phyloP scores from a whole-genome alignment of 2,329 filamentous ascomycete species.

The Allantophomopsis cytisporea region DNA sequence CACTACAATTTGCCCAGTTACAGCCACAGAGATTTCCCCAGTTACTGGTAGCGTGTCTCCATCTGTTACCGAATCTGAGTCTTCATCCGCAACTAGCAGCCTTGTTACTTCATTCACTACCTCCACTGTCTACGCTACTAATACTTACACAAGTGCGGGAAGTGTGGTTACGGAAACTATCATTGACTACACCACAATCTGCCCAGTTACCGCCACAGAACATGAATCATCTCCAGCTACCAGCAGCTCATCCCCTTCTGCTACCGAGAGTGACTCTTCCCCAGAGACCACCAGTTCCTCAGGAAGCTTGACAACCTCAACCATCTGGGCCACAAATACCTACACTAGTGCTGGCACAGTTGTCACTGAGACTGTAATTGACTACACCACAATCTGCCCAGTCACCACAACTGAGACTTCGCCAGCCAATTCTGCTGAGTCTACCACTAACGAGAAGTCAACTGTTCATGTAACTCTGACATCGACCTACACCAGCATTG shows the following conservation, averaged over 20 bases:
- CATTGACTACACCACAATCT: neutral
- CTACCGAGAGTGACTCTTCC: neutral
- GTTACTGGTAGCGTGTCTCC: neutral
- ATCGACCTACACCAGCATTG: constrained; percentile 2
- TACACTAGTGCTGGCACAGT: constrained; percentile 9
- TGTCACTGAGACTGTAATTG: constrained; percentile 14
- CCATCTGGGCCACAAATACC: constrained; percentile 2
- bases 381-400: constrained; percentile 20
- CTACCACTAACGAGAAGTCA: neutral
- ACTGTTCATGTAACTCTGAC: constrained; percentile 4
- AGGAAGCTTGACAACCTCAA: neutral
- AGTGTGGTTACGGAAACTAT: neutral
- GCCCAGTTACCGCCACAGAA: neutral
- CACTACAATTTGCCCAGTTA: constrained; percentile 20
- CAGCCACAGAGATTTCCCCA: constrained; percentile 1
- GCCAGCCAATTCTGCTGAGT: neutral
- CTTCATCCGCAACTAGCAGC: neutral
- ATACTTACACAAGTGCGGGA: neutral
- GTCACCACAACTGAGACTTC: constrained; percentile 4
- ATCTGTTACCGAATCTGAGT: neutral
- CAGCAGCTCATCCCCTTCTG: neutral
- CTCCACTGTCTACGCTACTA: neutral
- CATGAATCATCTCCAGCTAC: neutral
- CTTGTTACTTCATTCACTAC: neutral
- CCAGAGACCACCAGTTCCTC: neutral